Percentiles rank a stretch among this genome's conserved stretches.
Evolutionary conservation across 2,329 filamentous ascomycete species (phyloP).

Genomic region (Sarocladiaceae sp.): DNA sequence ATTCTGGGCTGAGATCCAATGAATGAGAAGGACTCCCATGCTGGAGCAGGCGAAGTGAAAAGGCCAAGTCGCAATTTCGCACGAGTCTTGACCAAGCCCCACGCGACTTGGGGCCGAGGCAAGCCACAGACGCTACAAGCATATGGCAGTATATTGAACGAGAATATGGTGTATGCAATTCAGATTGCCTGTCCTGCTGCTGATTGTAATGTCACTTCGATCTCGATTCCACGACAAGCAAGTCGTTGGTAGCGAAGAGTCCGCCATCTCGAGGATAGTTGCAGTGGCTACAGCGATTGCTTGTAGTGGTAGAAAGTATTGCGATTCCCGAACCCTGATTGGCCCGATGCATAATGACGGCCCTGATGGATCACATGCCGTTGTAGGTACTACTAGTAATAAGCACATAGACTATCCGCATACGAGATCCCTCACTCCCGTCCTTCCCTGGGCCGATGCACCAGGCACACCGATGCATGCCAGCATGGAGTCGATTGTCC

Average conservation of each 20-base stretch:
- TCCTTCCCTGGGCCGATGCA: no score
- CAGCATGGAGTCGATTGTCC: no score
- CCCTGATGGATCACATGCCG: slow-evolving; percentile 2
- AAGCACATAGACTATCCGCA: background rate
- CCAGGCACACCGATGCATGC: no score
- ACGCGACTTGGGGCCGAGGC: slow-evolving; percentile 5
- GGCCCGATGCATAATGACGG: background rate
- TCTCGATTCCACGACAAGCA: background rate
- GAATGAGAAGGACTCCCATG: background rate
- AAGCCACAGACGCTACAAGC: no score
- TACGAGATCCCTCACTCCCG: background rate
- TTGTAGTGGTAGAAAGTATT: no score
- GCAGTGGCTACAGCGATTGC: no score
- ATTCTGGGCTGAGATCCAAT: no score
- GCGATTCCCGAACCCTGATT: background rate
- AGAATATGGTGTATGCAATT: background rate
- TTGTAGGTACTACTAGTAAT: background rate
- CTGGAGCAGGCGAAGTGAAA: no score
- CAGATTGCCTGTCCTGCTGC: background rate
- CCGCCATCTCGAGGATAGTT: no score
- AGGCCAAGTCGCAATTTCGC: slow-evolving; percentile 8
- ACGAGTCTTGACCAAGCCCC: slow-evolving; percentile 4
- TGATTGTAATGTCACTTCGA: background rate
- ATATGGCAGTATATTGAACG: no score
- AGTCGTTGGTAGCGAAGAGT: background rate